Evolutionary conservation across 441 rosid species (phyloP).

Genomic region (Mallotus repandus): DNA sequence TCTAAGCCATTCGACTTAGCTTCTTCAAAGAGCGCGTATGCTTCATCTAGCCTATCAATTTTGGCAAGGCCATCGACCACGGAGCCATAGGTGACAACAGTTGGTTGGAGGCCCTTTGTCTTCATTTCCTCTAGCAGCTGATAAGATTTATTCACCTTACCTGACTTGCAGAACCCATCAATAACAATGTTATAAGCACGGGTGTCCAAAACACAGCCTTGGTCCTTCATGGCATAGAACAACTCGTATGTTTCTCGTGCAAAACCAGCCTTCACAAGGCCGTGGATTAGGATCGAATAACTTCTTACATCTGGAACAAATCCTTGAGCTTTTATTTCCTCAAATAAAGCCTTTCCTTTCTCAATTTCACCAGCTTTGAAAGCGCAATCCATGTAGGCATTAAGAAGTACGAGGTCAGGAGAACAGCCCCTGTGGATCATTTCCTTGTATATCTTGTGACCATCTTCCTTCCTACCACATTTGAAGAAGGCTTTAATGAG

Average conservation of each 20-base stretch:
- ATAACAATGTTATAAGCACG: constrained; percentile 81
- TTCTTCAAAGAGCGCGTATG: constrained; percentile 93
- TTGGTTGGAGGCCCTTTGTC: constrained; percentile 66
- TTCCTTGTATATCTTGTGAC: constrained; percentile 92
- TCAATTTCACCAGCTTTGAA: constrained; percentile 87
- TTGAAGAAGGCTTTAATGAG: constrained; percentile 81
- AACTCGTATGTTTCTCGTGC: constrained; percentile 73
- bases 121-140: constrained; percentile 96
- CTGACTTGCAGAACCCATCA: constrained; percentile 91
- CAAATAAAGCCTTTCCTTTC: constrained; percentile 80
- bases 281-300: constrained; percentile 75
- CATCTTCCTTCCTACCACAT: constrained; percentile 82
- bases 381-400: constrained; percentile 89
- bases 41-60: constrained; percentile 95
- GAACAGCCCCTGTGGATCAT: constrained; percentile 62
- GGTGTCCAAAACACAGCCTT: constrained; percentile 78
- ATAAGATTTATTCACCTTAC: constrained; percentile 83
- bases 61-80: constrained; percentile 83
- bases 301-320: constrained; percentile 75
- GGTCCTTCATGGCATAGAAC: constrained; percentile 89
- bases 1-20: constrained; percentile 73
- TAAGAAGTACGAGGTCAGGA: constrained; percentile 81
- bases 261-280: constrained; percentile 85
- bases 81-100: constrained; percentile 90
- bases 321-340: constrained; percentile 65